A percentile compares a stretch with the other conserved stretches of the same genome.
Evolutionary conservation across 176 grass and related monocot genomes (phyloP).

Genomic region (Carex pumila): DNA sequence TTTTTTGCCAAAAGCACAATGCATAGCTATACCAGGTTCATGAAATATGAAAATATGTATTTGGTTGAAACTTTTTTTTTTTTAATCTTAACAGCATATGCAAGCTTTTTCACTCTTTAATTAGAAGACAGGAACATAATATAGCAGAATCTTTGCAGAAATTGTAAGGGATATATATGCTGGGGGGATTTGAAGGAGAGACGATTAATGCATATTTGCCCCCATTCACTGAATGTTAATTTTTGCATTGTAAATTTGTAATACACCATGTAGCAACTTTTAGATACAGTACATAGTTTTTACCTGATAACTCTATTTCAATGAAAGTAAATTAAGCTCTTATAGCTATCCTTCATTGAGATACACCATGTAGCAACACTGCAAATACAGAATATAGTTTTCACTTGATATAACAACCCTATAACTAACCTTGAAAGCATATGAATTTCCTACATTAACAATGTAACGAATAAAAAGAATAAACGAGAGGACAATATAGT

Average conservation of each 20-base stretch:
- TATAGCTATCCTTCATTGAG: no score
- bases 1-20: no score
- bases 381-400: no score
- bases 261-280: neutral
- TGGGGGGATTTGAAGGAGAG: neutral
- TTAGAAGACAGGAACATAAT: neutral
- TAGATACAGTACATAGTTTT: neutral
- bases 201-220: neutral
- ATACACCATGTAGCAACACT: no score
- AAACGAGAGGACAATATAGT: neutral
- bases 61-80: no score
- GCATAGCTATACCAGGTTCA: no score
- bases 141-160: neutral
- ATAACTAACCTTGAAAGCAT: no score
- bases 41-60: no score
- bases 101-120: neutral
- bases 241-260: neutral
- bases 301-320: neutral
- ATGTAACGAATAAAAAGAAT: no score
- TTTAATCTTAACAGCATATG: neutral
- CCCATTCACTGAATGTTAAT: neutral
- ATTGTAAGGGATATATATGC: neutral
- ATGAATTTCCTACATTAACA: no score
- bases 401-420: no score
- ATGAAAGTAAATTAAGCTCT: no score